Evolutionary conservation across 208 protist species (phyloP).

Genomic region (Blastocrithidia nonstop): DNA sequence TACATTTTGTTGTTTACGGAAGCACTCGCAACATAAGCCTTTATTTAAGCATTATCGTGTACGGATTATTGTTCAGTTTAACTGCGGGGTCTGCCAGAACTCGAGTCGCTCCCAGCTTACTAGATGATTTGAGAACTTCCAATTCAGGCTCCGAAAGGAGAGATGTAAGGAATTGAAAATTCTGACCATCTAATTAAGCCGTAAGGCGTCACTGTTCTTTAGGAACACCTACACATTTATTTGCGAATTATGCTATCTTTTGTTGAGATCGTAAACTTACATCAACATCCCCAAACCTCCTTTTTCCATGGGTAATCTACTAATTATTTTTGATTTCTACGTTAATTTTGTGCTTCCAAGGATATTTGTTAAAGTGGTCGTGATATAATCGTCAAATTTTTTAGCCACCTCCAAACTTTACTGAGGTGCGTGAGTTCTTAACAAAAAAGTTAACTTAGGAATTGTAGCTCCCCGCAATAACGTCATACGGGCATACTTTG

Average conservation of each 20-base stretch:
- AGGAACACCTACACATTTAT: slow-evolving; percentile 8
- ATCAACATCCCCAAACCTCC: slow-evolving; percentile 15
- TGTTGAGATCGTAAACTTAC: slow-evolving; percentile 7
- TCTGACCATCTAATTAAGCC: slow-evolving; percentile 2
- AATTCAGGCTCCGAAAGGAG: slow-evolving; percentile 11
- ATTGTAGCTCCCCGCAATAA: slow-evolving; percentile 7
- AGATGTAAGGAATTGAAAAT: slow-evolving; percentile 1
- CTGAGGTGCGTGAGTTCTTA: slow-evolving; percentile 9
- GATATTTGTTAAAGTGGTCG: slow-evolving; percentile 3
- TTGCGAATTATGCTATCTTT: slow-evolving; percentile 8
- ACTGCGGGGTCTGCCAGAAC: slow-evolving; percentile 12
- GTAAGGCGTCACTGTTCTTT: slow-evolving; percentile 6
- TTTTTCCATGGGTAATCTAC: slow-evolving; percentile 8
- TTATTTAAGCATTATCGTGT: slow-evolving; percentile 6
- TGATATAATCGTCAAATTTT: slow-evolving; percentile 10
- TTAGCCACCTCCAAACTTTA: slow-evolving; percentile 2
- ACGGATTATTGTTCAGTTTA: slow-evolving; percentile 4
- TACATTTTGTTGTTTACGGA: slow-evolving; percentile 2
- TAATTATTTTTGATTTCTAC: not conserved
- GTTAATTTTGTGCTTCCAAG: not conserved
- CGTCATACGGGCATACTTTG: slow-evolving; percentile 4
- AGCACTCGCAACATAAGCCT: slow-evolving; percentile 9
- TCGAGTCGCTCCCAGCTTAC: slow-evolving; percentile 7
- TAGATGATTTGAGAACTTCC: slow-evolving; percentile 8
- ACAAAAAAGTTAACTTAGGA: slow-evolving; percentile 9